Base-by-base conservation (phyloP, 805 yeast genomes). In the Metschnikowia arizonensis region DNA sequence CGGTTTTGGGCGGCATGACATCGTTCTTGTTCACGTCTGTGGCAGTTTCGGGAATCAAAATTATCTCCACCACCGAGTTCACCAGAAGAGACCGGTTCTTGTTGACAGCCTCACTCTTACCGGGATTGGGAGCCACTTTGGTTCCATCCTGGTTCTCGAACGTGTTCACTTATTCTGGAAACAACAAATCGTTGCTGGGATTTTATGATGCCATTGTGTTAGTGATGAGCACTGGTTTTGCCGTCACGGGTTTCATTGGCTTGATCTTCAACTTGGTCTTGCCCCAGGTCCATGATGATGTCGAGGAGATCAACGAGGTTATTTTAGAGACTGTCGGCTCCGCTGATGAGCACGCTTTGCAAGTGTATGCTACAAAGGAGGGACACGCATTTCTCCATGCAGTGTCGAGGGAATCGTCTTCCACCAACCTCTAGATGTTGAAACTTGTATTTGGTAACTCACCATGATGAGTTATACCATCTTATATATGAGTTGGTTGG, bases 1-100 rank as follows among this genome's bases (percentile, higher is more conserved):
- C 93, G 3, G 55, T 53, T 12, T 50, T 53, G 50, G 56, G 56
- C 3, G 56, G 56, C 19, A 53, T 53, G 56, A 53, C 56, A 5
- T 38, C 53, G 19, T 53, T 53, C 40, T 49, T 53, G 51, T 53
- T 53, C 46, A 50, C 55, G 7, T 50, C 53, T 25, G 56, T 53
- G 33, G 55, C 56, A 5, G 56, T 53, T 11, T 50, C 55, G 9
- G 56, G 56, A 4, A 49, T 53, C 53, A 53, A 53, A 46, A 53
- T 53, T 30, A 53, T 53, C 38, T 48, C 55, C 38, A 50, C 51
- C 48, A 53, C 56, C n/a, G 55, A 50, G 44, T 53, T 53, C 53
- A 48, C 56, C 45, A 42, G 56, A 42, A 48, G 56, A 49, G 56
- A 53, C 53, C 34, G 56, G 4, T 53, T 53, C 41, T 33, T 53